These are phyloP conservation scores for Mrakia gelida DNA, from an alignment of 768 basidiomycete species.

Conservation along the genomic window DNA sequence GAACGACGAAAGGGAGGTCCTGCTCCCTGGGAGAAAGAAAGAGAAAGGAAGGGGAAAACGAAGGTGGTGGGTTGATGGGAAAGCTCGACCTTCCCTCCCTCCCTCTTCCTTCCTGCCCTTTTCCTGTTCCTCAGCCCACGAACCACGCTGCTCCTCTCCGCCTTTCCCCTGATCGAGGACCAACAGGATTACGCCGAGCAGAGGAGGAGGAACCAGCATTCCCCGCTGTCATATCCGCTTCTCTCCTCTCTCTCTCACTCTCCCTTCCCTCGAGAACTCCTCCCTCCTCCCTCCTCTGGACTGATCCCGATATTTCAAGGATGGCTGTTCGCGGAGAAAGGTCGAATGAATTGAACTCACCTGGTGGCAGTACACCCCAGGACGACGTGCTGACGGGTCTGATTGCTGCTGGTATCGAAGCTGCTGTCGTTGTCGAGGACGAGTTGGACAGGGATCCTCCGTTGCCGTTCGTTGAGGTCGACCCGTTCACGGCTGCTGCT, in stretches of 20 bases:
- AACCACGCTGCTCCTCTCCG: too few relatives aligned
- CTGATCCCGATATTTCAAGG: neutral
- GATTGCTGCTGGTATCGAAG: neutral
- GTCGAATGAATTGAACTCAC: neutral
- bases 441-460: neutral
- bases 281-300: neutral
- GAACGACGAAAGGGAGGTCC: too few relatives aligned
- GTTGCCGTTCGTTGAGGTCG: constrained; percentile 2
- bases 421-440: neutral
- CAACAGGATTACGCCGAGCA: too few relatives aligned
- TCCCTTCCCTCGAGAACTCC: too few relatives aligned
- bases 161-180: too few relatives aligned
- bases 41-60: neutral
- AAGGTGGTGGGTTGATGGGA: too few relatives aligned
- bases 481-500: neutral
- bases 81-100: too few relatives aligned
- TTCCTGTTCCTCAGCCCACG: too few relatives aligned
- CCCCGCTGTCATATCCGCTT: too few relatives aligned
- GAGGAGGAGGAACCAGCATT: too few relatives aligned
- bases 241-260: too few relatives aligned
- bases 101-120: too few relatives aligned
- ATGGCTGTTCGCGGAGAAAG: neutral
- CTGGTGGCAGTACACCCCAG: constrained; percentile 24
- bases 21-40: neutral
- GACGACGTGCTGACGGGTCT: neutral